Base-by-base conservation (phyloP, 2,329 filamentous ascomycete species). In the Aspergillus sergii region DNA sequence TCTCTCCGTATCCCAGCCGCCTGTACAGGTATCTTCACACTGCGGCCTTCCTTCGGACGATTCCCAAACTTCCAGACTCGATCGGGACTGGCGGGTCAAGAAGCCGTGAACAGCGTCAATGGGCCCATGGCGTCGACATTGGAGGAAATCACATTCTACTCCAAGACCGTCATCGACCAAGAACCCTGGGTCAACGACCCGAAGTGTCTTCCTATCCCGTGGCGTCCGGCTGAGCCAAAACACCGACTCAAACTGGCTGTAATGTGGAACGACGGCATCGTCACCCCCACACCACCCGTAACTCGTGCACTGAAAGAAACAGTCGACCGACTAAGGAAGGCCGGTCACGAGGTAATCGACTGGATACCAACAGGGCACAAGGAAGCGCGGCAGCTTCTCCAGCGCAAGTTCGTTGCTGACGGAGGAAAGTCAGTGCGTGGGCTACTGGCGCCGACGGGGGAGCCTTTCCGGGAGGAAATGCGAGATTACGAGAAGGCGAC, bases 271-370 rank as follows among this genome's bases (percentile, higher is more conserved):
- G 89, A 91, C 69, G 84, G 83, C 14, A 79, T 89, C 43, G 87
- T 89, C 2, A 80, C 74, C 1, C 89, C 89, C 0, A 89, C 89
- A 26, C 88, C 89, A 2, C 89, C 89, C 0, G 83, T 91, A 2
- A 73, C 81, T 0, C 82, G 88, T 3, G 88, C 86, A 1, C 73
- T 91, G 6, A 73, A 76, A 5, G 72, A 78, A 4, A 76, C 85
- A 0, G 81, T 80, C 1, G 75, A 79, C 83, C 89, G 39, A 73
- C 89, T 57, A 75, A 88, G 2, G 83, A 86, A 2, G 87, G 86
- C 82, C 73, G 84, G 65, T 77, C 84, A 11, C 78, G 81, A 63
- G 80, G 83, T 73, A 16, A 60, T 75, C 12, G 66, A 68, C 10
- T 72, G 70, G 66, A 59, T 63, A 74, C 82, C 8, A 41, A 68